Conservation (phyloP, 768 basidiomycete species). For the Punctularia strigosozonata region DNA sequence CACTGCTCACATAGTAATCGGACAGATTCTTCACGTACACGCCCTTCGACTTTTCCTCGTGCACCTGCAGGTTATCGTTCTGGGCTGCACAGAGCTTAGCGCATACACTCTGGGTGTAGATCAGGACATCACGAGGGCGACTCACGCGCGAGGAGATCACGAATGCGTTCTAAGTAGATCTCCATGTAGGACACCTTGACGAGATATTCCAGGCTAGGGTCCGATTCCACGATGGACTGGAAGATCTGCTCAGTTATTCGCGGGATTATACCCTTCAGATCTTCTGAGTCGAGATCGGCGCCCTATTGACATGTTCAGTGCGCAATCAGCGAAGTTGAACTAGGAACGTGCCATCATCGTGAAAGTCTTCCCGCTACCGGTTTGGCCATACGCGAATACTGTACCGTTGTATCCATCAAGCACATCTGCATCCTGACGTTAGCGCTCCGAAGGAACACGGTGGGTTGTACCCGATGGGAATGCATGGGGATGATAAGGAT, state of each 20-base stretch:
- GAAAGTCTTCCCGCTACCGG: slow-evolving; percentile 92
- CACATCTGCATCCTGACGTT: slow-evolving; percentile 54
- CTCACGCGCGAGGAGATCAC: slow-evolving; percentile 92
- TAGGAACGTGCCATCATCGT: slow-evolving; percentile 83
- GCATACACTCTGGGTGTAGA: slow-evolving; percentile 7
- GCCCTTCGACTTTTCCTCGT: slow-evolving; percentile 95
- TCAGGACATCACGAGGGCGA: slow-evolving; percentile 9
- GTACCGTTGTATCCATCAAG: slow-evolving; percentile 98
- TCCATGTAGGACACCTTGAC: slow-evolving; percentile 99
- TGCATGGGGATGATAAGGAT: background rate
- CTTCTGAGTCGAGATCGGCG: slow-evolving; percentile 90
- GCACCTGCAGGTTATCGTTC: slow-evolving; percentile 96
- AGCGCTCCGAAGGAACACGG: slow-evolving; percentile 6
- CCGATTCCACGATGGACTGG: slow-evolving; percentile 92
- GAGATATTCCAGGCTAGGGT: slow-evolving; percentile 91
- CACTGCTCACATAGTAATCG: slow-evolving; percentile 95
- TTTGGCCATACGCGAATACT: slow-evolving; percentile 95
- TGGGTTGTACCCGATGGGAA: background rate
- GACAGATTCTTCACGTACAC: slow-evolving; percentile 97
- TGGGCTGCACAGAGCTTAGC: slow-evolving; percentile 52
- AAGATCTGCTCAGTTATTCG: slow-evolving; percentile 99
- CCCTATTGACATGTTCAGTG: slow-evolving; percentile 41
- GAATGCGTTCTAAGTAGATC: slow-evolving; percentile 93
- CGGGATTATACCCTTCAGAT: slow-evolving; percentile 92
- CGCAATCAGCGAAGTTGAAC: slow-evolving; percentile 4